Conservation (phyloP, 768 basidiomycete species). For the Mycena sanguinolenta region DNA sequence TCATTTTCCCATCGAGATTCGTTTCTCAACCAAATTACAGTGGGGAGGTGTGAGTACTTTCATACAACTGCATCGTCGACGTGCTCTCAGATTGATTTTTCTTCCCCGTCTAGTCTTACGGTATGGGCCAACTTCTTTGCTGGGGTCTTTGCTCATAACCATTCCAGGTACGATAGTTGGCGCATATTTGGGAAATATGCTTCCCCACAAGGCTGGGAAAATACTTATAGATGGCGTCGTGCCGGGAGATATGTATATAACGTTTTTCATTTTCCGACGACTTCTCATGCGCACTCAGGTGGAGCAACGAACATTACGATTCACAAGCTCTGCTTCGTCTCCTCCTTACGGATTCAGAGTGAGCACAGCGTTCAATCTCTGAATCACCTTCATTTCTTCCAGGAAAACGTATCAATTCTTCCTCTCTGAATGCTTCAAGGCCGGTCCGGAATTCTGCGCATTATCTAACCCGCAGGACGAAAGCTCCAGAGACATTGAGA, state of each 20-base stretch:
- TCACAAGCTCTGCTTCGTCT: conserved; percentile 30
- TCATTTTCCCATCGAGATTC: neutral
- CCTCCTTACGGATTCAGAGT: conserved; percentile 34
- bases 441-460: conserved; percentile 22
- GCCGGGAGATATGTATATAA: conserved; percentile 27
- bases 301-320: conserved; percentile 33
- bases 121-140: neutral
- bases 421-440: conserved; percentile 33
- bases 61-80: neutral
- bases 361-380: neutral
- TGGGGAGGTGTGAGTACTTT: conserved; percentile 26
- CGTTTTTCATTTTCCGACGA: neutral
- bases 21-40: neutral
- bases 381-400: neutral
- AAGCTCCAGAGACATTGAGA: conserved; percentile 18
- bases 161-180: conserved; percentile 27
- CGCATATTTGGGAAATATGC: conserved; percentile 34
- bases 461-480: conserved; percentile 12
- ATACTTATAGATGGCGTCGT: conserved; percentile 35
- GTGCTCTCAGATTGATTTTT: neutral
- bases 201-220: conserved; percentile 36
- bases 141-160: neutral
- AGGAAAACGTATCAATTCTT: conserved; percentile 35
- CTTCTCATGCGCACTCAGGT: conserved; percentile 9
- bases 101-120: conserved; percentile 33